Evolutionary conservation across 306 rosid species (phyloP).

Genomic region (Macrotyloma uniflorum): DNA sequence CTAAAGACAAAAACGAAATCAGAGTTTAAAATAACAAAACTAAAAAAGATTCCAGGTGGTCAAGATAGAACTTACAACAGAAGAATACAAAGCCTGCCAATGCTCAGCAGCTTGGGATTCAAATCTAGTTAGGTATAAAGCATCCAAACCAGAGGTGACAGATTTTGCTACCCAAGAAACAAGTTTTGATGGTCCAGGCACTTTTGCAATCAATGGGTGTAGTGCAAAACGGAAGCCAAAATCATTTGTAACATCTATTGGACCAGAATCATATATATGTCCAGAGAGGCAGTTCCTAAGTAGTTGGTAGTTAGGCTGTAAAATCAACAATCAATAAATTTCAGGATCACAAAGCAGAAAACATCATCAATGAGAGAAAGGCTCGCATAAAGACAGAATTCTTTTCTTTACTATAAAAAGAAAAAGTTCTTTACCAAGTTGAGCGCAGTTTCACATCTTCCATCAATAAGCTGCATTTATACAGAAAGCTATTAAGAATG

Average conservation of each 20-base stretch:
- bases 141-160: constrained; percentile 86
- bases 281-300: constrained; percentile 81
- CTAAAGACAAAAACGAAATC: constrained; percentile 46
- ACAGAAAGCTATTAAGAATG: constrained; percentile 25
- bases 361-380: constrained; percentile 6
- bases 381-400: constrained; percentile 9
- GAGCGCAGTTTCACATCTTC: constrained; percentile 67
- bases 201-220: constrained; percentile 68
- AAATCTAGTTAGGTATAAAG: constrained; percentile 83
- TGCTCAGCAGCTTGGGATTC: constrained; percentile 81
- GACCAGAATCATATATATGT: constrained; percentile 88
- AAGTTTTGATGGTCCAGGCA: constrained; percentile 81
- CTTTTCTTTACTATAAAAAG: background rate
- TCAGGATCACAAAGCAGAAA: background rate
- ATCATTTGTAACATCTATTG: constrained; percentile 90
- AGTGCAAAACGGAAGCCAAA: constrained; percentile 81
- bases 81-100: constrained; percentile 86
- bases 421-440: constrained; percentile 59
- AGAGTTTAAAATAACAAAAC: constrained; percentile 3
- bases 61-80: constrained; percentile 69
- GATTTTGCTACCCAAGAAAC: constrained; percentile 90
- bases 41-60: constrained; percentile 12
- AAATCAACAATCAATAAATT: constrained; percentile 34
- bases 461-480: constrained; percentile 79
- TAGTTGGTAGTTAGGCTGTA: constrained; percentile 67